Base-by-base conservation (phyloP, 2,329 filamentous ascomycete species). In the Colletotrichum cordylinicola region DNA sequence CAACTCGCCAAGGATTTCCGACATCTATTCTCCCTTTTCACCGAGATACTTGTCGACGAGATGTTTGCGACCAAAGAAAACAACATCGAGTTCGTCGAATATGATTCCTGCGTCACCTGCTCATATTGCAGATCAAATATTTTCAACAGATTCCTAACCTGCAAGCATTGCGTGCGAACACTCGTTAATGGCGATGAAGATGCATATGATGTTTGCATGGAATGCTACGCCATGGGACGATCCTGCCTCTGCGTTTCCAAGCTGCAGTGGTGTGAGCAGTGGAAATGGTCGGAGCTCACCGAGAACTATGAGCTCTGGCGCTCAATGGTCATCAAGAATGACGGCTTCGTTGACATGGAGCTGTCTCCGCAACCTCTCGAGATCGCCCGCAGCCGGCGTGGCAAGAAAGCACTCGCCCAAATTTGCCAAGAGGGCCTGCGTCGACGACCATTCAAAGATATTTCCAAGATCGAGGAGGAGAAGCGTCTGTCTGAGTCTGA, bases 141-240 rank as follows among this genome's bases (percentile, higher is more conserved):
- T 71, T 98, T 98, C 89, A 99, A 99, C 83, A 91, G 96, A 4
- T 99, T 99, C 82, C 86, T 99, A 29, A 98, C 96, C 5, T 99
- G 97, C 87, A 95, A 95, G 74, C 91, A 93, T 69, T 99, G 97
- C 83, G 91, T 95, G 61, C 90, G 93, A 43, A 87, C 89, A 65
- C 88, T 95, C 24, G 87, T 90, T 13, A 90, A 90, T 75, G 94
- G 92, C 37, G 91, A 90, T 18, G 93, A 95, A 71, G 95, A 98
- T 81, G 95, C 95, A 0, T 99, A 98, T 82, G 97, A 99, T 83
- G 90, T 99, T 27, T 99, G 97, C 82, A 96, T 99, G 94, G 97
- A 99, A 79, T 99, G 97, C 82, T 99, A 98, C 82, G 94, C 93
- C n/a, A 98, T 98, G 94, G 97, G 97, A 27, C 92, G 97, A 67